A percentile compares a stretch with the other conserved stretches of the same genome.
These are phyloP conservation scores for Arthrinium puccinioides DNA, from an alignment of 2,329 filamentous ascomycete species.

Conservation along the genomic window DNA sequence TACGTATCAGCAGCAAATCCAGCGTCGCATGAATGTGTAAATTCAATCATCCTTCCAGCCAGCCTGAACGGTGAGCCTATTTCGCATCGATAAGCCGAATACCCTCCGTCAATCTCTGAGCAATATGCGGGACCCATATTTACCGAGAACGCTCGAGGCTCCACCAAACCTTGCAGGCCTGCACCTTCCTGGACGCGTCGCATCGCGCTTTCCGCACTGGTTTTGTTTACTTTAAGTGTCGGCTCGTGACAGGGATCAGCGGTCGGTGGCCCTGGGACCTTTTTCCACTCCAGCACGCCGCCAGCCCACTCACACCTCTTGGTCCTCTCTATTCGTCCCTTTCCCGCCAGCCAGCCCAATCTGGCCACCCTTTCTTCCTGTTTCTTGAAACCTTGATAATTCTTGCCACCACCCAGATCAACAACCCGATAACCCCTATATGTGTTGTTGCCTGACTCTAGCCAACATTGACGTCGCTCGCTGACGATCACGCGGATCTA, in stretches of 20 bases:
- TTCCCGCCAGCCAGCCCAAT: constrained; percentile 1
- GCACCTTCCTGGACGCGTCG: constrained; percentile 3
- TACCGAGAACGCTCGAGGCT: constrained; percentile 2
- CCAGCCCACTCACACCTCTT: neutral
- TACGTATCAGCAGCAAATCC: no score
- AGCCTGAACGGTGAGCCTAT: no score
- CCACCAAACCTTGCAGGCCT: constrained; percentile 4
- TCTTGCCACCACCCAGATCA: constrained; percentile 1
- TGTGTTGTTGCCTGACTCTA: constrained; percentile 1
- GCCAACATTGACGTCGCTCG: neutral
- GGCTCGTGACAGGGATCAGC: constrained; percentile 1
- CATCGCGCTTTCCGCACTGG: neutral
- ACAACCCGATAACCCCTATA: constrained; percentile 2
- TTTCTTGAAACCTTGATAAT: constrained; percentile 1
- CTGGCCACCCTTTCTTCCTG: neutral
- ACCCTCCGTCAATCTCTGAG: constrained; percentile 3
- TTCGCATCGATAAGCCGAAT: no score
- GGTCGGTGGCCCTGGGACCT: neutral
- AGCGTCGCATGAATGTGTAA: no score
- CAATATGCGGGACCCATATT: neutral
- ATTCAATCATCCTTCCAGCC: no score
- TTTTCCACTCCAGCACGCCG: neutral
- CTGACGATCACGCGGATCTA: constrained; percentile 1
- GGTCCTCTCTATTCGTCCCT: neutral
- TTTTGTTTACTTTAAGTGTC: constrained; percentile 5